phyloP scores from a whole-genome alignment of 179 eudicot species.

The Silene vulgaris region DNA sequence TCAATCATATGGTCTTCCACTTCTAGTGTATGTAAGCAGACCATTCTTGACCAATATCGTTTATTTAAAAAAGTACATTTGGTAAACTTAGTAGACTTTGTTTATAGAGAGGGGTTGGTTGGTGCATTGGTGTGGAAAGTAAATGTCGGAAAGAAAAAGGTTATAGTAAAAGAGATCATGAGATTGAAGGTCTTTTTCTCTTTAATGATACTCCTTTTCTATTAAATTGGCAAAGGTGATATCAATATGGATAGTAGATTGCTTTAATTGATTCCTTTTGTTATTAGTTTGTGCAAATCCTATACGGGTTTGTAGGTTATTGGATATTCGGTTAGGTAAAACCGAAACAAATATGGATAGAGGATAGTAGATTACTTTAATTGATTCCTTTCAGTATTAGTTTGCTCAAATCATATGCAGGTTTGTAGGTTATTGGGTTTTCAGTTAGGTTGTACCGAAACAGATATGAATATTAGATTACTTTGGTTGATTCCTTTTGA shows the following conservation, averaged over 20 bases:
- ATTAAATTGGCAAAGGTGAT: not conserved
- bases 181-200: conserved; percentile 16
- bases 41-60: conserved; percentile 21
- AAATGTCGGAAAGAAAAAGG: conserved; percentile 17
- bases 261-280: not conserved
- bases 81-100: conserved; percentile 22
- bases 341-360: not conserved
- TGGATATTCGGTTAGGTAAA: not conserved
- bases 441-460: not conserved
- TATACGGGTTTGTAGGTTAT: not conserved
- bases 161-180: not conserved
- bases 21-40: conserved; percentile 26
- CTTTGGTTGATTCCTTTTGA: too few species aligned
- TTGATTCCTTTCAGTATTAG: not conserved
- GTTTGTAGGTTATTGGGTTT: too few species aligned
- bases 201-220: not conserved
- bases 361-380: too few species aligned
- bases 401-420: not conserved
- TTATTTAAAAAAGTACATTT: not conserved
- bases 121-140: conserved; percentile 22
- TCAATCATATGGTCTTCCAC: conserved; percentile 37
- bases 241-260: not conserved
- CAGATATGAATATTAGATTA: too few species aligned
- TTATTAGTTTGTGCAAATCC: not conserved
- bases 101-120: conserved; percentile 17